Conservation (phyloP, 108 stramenopile species). For the Schizochytrium sp. region DNA sequence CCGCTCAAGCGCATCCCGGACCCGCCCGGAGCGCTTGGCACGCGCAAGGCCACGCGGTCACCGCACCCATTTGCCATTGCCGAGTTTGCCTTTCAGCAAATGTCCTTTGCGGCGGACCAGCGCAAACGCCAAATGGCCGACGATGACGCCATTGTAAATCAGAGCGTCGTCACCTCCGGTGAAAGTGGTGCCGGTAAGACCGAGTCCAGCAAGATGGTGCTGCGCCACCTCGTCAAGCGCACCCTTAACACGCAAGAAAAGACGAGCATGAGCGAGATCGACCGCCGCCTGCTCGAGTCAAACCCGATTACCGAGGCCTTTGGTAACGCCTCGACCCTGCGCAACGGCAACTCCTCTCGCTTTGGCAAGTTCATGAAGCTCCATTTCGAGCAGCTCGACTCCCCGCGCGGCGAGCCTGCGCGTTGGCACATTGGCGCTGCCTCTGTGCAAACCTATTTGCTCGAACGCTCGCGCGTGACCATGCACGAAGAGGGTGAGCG, state of each 20-base stretch:
- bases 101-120: background rate
- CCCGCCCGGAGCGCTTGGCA: background rate
- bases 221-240: background rate
- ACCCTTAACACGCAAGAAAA: no score
- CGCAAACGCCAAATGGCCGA: background rate
- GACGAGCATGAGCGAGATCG: background rate
- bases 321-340: conserved; percentile 16
- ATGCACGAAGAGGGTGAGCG: conserved; percentile 23
- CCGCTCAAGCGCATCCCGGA: background rate
- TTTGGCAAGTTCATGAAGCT: conserved; percentile 27
- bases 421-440: background rate
- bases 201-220: conserved; percentile 2
- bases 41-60: background rate
- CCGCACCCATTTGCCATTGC: conserved; percentile 18
- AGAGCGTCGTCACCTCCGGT: background rate
- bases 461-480: conserved; percentile 27
- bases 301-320: conserved; percentile 16
- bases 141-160: background rate
- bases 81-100: conserved; percentile 1
- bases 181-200: conserved; percentile 31
- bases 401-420: background rate
- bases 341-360: conserved; percentile 19
- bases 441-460: conserved; percentile 17
- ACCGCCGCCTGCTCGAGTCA: background rate
- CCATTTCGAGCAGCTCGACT: conserved; percentile 11